phyloP scores from a whole-genome alignment of 192 early-diverging fungal species.

The Kappamyces sp. region DNA sequence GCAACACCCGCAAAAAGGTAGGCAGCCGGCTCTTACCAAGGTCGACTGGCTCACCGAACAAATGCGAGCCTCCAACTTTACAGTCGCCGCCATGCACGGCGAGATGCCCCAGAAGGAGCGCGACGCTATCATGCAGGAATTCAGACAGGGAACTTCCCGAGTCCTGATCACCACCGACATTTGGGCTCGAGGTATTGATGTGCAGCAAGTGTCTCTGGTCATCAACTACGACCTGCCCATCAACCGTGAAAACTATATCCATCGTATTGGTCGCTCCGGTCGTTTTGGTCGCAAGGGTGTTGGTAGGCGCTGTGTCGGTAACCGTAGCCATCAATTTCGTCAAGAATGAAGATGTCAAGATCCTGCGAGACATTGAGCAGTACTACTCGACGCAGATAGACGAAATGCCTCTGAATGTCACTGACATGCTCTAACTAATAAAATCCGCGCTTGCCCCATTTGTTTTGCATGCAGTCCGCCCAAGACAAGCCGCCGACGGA shows the following conservation, averaged over 20 bases:
- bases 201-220: constrained; percentile 98
- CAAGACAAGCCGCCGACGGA: too few relatives aligned
- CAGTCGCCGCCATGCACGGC: constrained; percentile 97
- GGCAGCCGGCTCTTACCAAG: too few relatives aligned
- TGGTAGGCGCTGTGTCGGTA: constrained; percentile 30
- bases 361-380: constrained; percentile 80
- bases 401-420: constrained; percentile 99
- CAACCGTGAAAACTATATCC: constrained; percentile 99
- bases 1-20: constrained; percentile 96
- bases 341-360: constrained; percentile 85
- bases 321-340: constrained; percentile 87
- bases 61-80: constrained; percentile 83
- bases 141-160: constrained; percentile 94
- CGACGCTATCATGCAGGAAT: constrained; percentile 98
- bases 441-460: too few relatives aligned
- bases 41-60: constrained; percentile 99
- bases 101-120: constrained; percentile 97
- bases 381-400: constrained; percentile 99
- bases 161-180: constrained; percentile 98
- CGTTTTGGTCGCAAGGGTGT: constrained; percentile 99
- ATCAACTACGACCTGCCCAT: constrained; percentile 98
- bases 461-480: too few relatives aligned
- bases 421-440: constrained; percentile 65
- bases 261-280: constrained; percentile 99
- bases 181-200: constrained; percentile 98